These are phyloP conservation scores for Capsicum chinense DNA, from an alignment of 257 asterid genomes.

Conservation along the genomic window DNA sequence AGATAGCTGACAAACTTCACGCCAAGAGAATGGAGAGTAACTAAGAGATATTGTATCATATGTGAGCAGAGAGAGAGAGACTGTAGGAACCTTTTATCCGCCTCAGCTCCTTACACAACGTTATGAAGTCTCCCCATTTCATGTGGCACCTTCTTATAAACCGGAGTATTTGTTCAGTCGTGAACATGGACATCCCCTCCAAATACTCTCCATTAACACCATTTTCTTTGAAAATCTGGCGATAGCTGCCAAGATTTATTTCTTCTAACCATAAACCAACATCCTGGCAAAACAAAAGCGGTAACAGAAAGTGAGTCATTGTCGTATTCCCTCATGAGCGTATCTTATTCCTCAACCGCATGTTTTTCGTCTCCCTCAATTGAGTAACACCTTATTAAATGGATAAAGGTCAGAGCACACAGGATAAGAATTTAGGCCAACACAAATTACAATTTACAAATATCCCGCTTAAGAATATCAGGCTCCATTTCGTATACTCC, in stretches of 20 bases:
- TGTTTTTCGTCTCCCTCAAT: background rate
- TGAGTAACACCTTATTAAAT: background rate
- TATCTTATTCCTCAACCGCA: background rate
- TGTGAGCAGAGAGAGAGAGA: background rate
- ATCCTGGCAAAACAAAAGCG: constrained; percentile 57
- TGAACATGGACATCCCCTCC: constrained; percentile 99
- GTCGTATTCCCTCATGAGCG: background rate
- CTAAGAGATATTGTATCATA: background rate
- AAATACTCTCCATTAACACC: constrained; percentile 96
- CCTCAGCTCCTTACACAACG: constrained; percentile 99
- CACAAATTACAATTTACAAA: background rate
- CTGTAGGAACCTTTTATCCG: constrained; percentile 80
- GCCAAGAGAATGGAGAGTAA: background rate
- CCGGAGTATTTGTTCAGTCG: constrained; percentile 97
- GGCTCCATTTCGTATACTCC: background rate
- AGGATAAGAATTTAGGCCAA: background rate
- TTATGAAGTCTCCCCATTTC: constrained; percentile 99
- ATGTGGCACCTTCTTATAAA: constrained; percentile 98
- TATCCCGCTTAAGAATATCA: background rate
- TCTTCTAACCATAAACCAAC: constrained; percentile 98
- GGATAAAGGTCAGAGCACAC: background rate
- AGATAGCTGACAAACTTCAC: background rate
- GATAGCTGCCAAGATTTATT: constrained; percentile 91
- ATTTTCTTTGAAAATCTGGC: constrained; percentile 87
- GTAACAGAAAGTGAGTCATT: background rate